Evolutionary conservation across 2,329 filamentous ascomycete species (phyloP), one percentile per base, ranked within the genome.

Genomic region (Ceratocystis cubensis): DNA sequence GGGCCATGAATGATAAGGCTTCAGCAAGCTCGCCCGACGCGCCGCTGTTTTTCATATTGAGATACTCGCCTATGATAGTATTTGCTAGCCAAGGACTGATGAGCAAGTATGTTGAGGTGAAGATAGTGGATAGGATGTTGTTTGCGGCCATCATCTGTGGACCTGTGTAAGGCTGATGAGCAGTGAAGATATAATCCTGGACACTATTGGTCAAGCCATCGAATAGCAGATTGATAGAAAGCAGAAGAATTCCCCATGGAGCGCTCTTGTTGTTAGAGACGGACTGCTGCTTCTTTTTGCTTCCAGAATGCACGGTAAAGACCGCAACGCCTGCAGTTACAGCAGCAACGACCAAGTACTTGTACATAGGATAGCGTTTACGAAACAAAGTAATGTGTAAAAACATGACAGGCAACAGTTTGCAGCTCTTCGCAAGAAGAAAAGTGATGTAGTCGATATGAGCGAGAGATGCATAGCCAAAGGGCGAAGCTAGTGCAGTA

Each of bases 111-210:
- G 78, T 73, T 22, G 83, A 80, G 2, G 92, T 97, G 66, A 97
- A 80, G 61, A 85, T 73, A 2, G 91, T 93, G 71, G 84, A 88
- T 76, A 97, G 88, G 66, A 96, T 79, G 75, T 97, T 99, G 76
- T 96, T 91, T 48, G 93, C 92, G 74, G 92, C 95, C 94, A 99
- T 99, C 94, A 99, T 99, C 82, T 99, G 94, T 68, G 93, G 91
- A 8, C 94, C 94, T 2, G 85, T 84, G 75, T 94, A 96, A 15
- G 87, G 86, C 70, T 84, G 85, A 77, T 91, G 96, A 5, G 84
- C 81, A 70, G 78, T 77, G 75, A 97, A 96, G 75, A 99, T 91
- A 76, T 96, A 87, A 76, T 99, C 94, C 80, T 99, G 94, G 1
- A 93, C 96, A 65, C 88, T 91, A 76, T 99, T 99, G 68, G 93